Percentiles rank a stretch among this genome's conserved stretches.
Evolutionary conservation across 1,284 basidiomycete genomes (phyloP).

Genomic region (Erythrobasidium hasegawianum): DNA sequence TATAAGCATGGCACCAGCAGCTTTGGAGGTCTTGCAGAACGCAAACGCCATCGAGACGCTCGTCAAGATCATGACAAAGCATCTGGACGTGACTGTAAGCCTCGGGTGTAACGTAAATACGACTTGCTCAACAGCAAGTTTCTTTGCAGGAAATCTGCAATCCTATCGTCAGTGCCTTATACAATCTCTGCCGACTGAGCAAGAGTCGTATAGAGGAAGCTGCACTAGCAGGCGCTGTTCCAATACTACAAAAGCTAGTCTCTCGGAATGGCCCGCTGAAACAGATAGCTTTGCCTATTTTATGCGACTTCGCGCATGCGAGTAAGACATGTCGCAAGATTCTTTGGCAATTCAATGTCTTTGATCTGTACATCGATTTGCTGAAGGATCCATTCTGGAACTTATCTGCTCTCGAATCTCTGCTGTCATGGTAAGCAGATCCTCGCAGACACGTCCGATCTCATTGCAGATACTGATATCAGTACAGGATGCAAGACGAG

Average conservation of each 20-base stretch:
- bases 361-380: conserved; percentile 70
- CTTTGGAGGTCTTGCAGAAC: conserved; percentile 90
- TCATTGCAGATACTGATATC: too few species aligned
- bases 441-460: too few species aligned
- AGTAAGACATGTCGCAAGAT: conserved; percentile 83
- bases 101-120: conserved; percentile 46
- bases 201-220: conserved; percentile 94
- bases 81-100: conserved; percentile 75
- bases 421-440: conserved; percentile 83
- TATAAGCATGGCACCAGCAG: conserved; percentile 81
- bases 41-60: conserved; percentile 91
- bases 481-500: conserved; percentile 81
- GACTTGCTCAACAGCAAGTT: neutral
- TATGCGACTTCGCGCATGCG: conserved; percentile 90
- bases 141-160: conserved; percentile 76
- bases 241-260: conserved; percentile 81
- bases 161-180: conserved; percentile 90
- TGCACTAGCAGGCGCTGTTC: conserved; percentile 88
- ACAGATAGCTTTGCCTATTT: conserved; percentile 91
- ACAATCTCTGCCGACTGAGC: conserved; percentile 89
- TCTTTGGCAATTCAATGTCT: conserved; percentile 49
- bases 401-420: conserved; percentile 83
- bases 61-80: conserved; percentile 74
- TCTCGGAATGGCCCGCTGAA: conserved; percentile 83
- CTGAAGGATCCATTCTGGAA: conserved; percentile 93